Conservation (phyloP, 2,329 filamentous ascomycete genomes). For the Penicillium decumbens region DNA sequence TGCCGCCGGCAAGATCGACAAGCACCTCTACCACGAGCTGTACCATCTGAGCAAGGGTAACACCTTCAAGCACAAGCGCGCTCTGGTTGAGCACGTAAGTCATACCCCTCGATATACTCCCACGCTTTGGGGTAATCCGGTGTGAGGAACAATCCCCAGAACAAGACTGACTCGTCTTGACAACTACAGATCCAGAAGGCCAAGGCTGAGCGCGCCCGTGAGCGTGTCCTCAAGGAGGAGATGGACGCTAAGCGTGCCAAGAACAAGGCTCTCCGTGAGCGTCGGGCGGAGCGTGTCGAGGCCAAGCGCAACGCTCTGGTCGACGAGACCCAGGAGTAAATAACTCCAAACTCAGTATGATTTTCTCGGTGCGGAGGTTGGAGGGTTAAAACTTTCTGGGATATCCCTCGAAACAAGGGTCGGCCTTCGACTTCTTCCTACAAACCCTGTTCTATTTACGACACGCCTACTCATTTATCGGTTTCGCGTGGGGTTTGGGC, state of each 20-base stretch:
- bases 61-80: constrained; percentile 99
- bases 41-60: constrained; percentile 99
- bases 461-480: constrained; percentile 10
- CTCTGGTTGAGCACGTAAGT: constrained; percentile 98
- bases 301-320: constrained; percentile 86
- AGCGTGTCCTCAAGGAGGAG: constrained; percentile 95
- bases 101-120: background rate
- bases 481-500: constrained; percentile 17
- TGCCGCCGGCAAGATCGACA: constrained; percentile 99
- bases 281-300: constrained; percentile 85
- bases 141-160: background rate
- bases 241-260: constrained; percentile 99
- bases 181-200: constrained; percentile 88
- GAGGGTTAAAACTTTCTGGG: constrained; percentile 26
- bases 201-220: constrained; percentile 98
- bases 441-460: constrained; percentile 6
- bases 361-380: constrained; percentile 37
- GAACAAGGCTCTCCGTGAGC: constrained; percentile 99
- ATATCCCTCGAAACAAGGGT: constrained; percentile 29
- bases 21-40: constrained; percentile 99
- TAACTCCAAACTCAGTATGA: constrained; percentile 23
- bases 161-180: constrained; percentile 22
- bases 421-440: constrained; percentile 24
- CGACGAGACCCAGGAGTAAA: constrained; percentile 59
- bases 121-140: too few species aligned